A percentile compares a stretch with the other conserved stretches of the same genome.
Evolutionary conservation across 2,329 filamentous ascomycete genomes (phyloP).

Genomic region (Sphaceloma murrayae): DNA sequence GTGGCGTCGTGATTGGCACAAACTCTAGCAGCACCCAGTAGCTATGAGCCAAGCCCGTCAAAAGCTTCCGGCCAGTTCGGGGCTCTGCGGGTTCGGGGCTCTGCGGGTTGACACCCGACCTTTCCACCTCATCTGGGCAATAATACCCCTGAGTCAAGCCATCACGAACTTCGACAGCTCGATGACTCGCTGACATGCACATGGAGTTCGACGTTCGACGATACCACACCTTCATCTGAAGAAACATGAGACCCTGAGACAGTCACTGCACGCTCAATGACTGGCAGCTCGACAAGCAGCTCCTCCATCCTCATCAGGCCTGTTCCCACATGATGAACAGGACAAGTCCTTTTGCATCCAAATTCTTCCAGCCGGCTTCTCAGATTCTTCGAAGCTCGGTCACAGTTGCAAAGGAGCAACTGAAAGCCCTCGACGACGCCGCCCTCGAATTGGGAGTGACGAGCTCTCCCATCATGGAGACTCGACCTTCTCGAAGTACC

Average conservation of each 20-base stretch:
- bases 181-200: no score
- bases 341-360: constrained; percentile 21
- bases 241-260: no score
- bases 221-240: no score
- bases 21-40: constrained; percentile 1
- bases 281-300: no score
- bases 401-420: constrained; percentile 25
- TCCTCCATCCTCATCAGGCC: no score
- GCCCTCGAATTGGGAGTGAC: constrained; percentile 23
- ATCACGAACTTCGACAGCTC: no score
- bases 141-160: no score
- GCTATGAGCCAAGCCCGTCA: neutral
- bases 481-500: constrained; percentile 19
- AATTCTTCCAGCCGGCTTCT: constrained; percentile 32
- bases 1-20: constrained; percentile 4
- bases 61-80: neutral
- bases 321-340: constrained; percentile 20
- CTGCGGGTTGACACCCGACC: no score
- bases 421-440: constrained; percentile 29
- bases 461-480: constrained; percentile 10
- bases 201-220: no score
- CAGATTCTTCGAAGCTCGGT: constrained; percentile 27
- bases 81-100: no score
- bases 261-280: no score
- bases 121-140: no score